Evolutionary conservation across 495 filamentous ascomycete genomes (phyloP).

Genomic region (Neurospora sp.): DNA sequence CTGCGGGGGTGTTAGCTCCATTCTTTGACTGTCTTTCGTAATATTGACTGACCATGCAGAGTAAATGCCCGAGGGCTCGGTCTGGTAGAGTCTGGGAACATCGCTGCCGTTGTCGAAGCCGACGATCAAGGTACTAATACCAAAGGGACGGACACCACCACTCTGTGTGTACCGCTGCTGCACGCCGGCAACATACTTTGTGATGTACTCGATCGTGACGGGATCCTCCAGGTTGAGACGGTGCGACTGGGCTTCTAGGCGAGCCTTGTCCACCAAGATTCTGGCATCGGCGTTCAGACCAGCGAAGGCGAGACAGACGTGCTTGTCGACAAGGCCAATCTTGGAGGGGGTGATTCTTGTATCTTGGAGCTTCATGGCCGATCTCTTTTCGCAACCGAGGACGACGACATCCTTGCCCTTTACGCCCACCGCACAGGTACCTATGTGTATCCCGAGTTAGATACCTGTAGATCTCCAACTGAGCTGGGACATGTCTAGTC

Average conservation of each 20-base stretch:
- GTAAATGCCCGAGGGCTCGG: slow-evolving; percentile 96
- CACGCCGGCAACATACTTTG: slow-evolving; percentile 93
- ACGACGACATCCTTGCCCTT: slow-evolving; percentile 94
- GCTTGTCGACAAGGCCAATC: slow-evolving; percentile 86
- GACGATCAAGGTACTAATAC: slow-evolving; percentile 93
- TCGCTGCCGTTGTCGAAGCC: slow-evolving; percentile 90
- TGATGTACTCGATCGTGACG: slow-evolving; percentile 96
- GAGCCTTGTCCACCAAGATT: slow-evolving; percentile 94
- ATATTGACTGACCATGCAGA: slow-evolving; percentile 69
- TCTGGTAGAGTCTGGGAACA: slow-evolving; percentile 85
- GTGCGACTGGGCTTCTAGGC: slow-evolving; percentile 94
- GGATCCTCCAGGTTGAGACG: slow-evolving; percentile 97
- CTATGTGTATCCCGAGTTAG: slow-evolving; percentile 31
- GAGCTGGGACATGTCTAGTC: background rate
- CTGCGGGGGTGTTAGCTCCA: slow-evolving; percentile 32
- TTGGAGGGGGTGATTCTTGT: slow-evolving; percentile 98
- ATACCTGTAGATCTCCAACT: background rate
- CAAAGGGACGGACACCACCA: slow-evolving; percentile 93
- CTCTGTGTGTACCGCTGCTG: slow-evolving; percentile 98
- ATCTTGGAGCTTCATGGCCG: slow-evolving; percentile 98
- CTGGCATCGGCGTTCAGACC: slow-evolving; percentile 95
- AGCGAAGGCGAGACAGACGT: slow-evolving; percentile 94
- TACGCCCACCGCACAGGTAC: slow-evolving; percentile 95
- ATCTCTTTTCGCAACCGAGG: slow-evolving; percentile 94
- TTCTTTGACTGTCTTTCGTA: background rate